Base-by-base conservation (phyloP, 2,329 filamentous ascomycete species). In the Pestalotiopsis fici region DNA sequence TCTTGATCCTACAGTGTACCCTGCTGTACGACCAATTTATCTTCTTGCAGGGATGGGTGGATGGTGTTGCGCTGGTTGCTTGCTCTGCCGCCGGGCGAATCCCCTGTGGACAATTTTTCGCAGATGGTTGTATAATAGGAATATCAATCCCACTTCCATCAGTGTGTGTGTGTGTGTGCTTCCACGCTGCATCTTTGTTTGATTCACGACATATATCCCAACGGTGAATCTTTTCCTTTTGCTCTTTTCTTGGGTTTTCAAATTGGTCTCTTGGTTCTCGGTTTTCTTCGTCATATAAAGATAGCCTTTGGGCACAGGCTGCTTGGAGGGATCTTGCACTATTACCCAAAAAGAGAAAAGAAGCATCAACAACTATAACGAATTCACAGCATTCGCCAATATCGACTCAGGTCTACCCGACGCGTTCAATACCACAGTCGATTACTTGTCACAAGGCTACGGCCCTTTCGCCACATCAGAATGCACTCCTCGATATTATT, bases 401-500 rank as follows among this genome's bases (percentile, higher is more conserved):
- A 31, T 31, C 55, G 23, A 27, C 23, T 15, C 55, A 57, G 13
- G 23, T 12, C n/a, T 15, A 4, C 23, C 23, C 13, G 23, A 27
- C 15, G 12, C 11, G 28, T 35, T 61, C 59, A 3, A 39, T 23
- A 31, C 23, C 59, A 56, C 62, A 35, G 6, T 9, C 3, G 21
- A n/a, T 3, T 6, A n/a, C 3, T 50, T 18, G 21, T 7, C 43
- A 21, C 21, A n/a, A 11, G 5, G 2, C 43, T 50, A 50, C 43
- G 43, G 23, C 31, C 11, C 11, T 11, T 39, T 50, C 25, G 23
- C 69, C 67, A 67, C 65, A 65, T 67, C 75, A 81, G 75, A 62
- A 90, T 90, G 88, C 83, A 82, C 73, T 78, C 80, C 72, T 84
- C 84, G 69, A 78, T 82, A 70, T 72, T 86, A 71, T 70, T 87